Conservation (phyloP, 1,284 basidiomycete genomes). For the Irpex lacteus region DNA sequence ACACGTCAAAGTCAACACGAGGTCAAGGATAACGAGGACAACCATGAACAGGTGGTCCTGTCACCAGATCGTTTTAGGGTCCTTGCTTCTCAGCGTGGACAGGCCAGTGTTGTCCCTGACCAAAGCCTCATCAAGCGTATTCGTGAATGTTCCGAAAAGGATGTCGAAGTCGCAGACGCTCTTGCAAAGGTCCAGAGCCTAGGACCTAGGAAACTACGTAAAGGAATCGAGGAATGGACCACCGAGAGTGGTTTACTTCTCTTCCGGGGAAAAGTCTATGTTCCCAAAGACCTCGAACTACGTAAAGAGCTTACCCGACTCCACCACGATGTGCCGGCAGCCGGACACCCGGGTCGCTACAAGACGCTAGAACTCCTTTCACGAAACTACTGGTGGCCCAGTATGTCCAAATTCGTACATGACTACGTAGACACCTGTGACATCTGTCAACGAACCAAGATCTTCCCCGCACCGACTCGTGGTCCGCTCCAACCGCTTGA, state of each 20-base stretch:
- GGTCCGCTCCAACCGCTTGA: too few relatives aligned
- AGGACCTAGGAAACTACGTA: background rate
- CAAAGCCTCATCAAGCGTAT: background rate
- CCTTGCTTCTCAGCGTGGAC: background rate
- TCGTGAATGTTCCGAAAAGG: background rate
- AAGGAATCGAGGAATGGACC: background rate
- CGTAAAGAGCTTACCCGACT: background rate
- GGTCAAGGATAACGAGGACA: background rate
- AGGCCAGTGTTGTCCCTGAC: background rate
- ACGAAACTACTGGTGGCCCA: slow-evolving; percentile 1
- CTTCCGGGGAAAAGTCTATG: background rate
- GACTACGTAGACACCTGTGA: slow-evolving; percentile 37
- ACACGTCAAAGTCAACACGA: slow-evolving; percentile 15
- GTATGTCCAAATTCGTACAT: slow-evolving; percentile 16
- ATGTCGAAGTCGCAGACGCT: background rate
- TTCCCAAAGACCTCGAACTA: background rate
- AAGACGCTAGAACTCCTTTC: background rate
- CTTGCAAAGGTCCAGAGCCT: too few relatives aligned
- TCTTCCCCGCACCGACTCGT: too few relatives aligned
- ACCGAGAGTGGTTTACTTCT: background rate
- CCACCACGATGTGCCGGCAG: background rate
- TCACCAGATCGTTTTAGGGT: background rate
- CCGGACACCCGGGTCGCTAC: background rate
- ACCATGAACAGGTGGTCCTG: background rate
- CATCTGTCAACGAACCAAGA: too few relatives aligned